Evolutionary conservation across 768 basidiomycete species (phyloP).

Genomic region (Boletus patriciae): DNA sequence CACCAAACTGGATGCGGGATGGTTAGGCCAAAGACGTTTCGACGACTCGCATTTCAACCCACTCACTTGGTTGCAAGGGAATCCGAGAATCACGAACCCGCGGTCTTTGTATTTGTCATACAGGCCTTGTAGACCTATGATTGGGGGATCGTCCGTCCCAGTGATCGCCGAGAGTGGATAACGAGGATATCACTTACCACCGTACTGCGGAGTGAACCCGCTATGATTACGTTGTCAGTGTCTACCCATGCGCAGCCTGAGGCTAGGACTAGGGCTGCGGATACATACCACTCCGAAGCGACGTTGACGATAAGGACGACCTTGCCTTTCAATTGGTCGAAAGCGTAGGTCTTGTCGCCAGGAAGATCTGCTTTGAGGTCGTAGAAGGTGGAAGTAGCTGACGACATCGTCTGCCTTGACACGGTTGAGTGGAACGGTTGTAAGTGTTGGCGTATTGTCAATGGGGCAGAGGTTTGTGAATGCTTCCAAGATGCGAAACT

Average conservation of each 20-base stretch:
- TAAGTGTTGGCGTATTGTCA: not conserved
- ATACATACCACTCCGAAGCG: constrained; percentile 67
- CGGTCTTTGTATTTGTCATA: constrained; percentile 80
- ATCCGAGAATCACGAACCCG: constrained; percentile 79
- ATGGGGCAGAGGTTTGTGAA: not conserved
- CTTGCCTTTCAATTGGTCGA: constrained; percentile 72
- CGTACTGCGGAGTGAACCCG: constrained; percentile 84
- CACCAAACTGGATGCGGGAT: constrained; percentile 58
- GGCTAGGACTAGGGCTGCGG: not conserved
- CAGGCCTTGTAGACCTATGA: constrained; percentile 69
- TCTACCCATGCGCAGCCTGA: not conserved
- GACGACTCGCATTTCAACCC: not conserved
- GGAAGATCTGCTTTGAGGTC: constrained; percentile 67
- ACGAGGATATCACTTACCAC: constrained; percentile 41
- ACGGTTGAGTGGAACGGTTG: constrained; percentile 12
- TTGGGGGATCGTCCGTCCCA: not conserved
- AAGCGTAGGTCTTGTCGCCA: constrained; percentile 54
- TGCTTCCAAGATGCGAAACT: not conserved
- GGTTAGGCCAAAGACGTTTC: not conserved
- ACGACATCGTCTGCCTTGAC: constrained; percentile 23
- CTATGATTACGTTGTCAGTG: constrained; percentile 36
- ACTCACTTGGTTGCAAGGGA: constrained; percentile 85
- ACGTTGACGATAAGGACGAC: constrained; percentile 77
- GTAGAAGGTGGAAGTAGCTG: constrained; percentile 50
- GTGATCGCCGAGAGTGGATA: not conserved